These are phyloP conservation scores for Yamadazyma ubonensis DNA, from an alignment of 805 yeast genomes.

Conservation along the genomic window DNA sequence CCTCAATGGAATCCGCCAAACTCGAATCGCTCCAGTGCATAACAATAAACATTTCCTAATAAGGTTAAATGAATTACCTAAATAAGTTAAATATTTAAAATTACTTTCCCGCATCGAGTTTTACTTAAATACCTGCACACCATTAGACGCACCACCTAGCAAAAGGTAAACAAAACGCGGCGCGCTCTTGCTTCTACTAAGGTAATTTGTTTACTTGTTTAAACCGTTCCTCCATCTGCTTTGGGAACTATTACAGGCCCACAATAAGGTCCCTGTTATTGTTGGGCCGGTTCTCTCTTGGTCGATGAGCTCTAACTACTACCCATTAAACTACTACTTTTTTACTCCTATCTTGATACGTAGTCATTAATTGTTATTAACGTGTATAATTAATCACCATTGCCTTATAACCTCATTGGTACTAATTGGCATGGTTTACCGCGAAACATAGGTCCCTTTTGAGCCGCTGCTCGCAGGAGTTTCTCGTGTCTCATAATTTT, in stretches of 20 bases:
- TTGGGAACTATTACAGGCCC: background rate
- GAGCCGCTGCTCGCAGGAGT: conserved; percentile 7
- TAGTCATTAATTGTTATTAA: no score
- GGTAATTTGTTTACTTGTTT: conserved; percentile 7
- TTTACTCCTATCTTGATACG: background rate
- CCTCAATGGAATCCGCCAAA: no score
- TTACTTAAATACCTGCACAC: background rate
- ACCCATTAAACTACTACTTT: background rate
- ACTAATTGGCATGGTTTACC: no score
- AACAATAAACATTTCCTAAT: background rate
- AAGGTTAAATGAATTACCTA: conserved; percentile 6
- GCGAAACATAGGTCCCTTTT: no score
- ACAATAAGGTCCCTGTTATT: conserved; percentile 1
- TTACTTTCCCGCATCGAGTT: conserved; percentile 3
- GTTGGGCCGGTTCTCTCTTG: conserved; percentile 1
- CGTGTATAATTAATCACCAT: no score
- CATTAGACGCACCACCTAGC: conserved; percentile 1
- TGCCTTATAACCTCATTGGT: no score
- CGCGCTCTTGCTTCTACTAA: conserved; percentile 4
- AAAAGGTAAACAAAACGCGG: conserved; percentile 8
- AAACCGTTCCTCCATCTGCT: background rate
- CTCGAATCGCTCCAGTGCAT: background rate
- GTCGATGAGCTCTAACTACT: background rate
- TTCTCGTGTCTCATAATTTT: conserved; percentile 6
- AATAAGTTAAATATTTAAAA: conserved; percentile 2